Base-by-base conservation (phyloP, 306 rosid species). In the Inga laurina region DNA sequence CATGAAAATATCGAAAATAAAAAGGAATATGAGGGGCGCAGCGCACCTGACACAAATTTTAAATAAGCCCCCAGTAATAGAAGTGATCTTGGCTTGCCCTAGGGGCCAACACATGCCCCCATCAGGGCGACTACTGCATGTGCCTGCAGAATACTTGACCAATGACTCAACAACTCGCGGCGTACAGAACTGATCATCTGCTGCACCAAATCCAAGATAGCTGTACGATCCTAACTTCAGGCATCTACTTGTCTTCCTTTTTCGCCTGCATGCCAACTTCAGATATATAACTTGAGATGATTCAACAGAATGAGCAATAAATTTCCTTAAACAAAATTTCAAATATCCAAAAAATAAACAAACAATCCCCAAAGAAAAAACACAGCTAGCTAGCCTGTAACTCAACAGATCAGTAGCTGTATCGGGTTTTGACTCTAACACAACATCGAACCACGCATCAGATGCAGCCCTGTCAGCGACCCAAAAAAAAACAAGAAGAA, bases 381-480 rank as follows among this genome's bases (percentile, higher is more conserved):
- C n/a, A 14, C n/a, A 1, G 21, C n/a, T 16, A 11, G 48, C 48
- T 11, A 18, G 59, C 59, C 59, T 16, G 59, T 52, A 18, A 52
- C n/a, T 52, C n/a, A 52, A 18, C 59, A 18, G 59, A 52, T 52
- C 59, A 49, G 54, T 49, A 48, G 43, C 43, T 9, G 14, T 10
- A 10, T 45, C 13, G 13, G 2, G 48, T 45, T 10, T 45, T 10
- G 14, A 45, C 75, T 95, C 98, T 0, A 95, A 97, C 72, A 93
- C 98, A 87, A 6, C 43, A 39, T 93, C 98, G 86, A 95, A 87
- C 98, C 98, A 95, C 74, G 97, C 90, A 82, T 95, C 98, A 41
- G 98, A 16, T 83, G 85, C 99, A 96, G 83, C 92, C 97, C 99
- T 93, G 93, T 54, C 14, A 75, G 45, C 76, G 30, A n/a, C 11